A percentile compares a stretch with the other conserved stretches of the same genome.
Evolutionary conservation across 2,329 filamentous ascomycete species (phyloP).

Genomic region (Pseudogymnoascus sp.): DNA sequence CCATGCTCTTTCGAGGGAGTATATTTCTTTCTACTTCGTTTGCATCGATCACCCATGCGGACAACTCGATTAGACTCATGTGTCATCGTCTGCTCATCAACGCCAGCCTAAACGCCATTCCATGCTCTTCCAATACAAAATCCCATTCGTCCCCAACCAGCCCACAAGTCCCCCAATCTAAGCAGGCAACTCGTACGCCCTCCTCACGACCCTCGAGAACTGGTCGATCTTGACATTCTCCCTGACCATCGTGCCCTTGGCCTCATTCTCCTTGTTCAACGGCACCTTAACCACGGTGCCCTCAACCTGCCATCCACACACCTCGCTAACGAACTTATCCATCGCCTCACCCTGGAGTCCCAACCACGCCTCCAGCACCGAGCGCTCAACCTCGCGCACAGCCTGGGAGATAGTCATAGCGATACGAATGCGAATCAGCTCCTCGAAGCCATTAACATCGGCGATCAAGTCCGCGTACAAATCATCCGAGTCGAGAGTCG

Average conservation of each 20-base stretch:
- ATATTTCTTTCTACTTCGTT: conserved; percentile 8
- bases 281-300: conserved; percentile 65
- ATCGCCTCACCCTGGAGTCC: conserved; percentile 61
- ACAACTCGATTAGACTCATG: conserved; percentile 5
- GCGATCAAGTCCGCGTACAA: conserved; percentile 92
- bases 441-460: conserved; percentile 92
- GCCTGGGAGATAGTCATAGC: conserved; percentile 77
- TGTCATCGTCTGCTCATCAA: conserved; percentile 3
- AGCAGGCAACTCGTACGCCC: conserved; percentile 77
- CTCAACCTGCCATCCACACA: conserved; percentile 76
- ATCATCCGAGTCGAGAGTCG: conserved; percentile 84
- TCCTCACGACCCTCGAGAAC: conserved; percentile 70
- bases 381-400: conserved; percentile 63
- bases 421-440: conserved; percentile 83
- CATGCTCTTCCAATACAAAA: conserved; percentile 8
- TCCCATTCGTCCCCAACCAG: not conserved
- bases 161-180: conserved; percentile 39
- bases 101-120: conserved; percentile 5
- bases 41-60: conserved; percentile 6
- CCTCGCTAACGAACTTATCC: conserved; percentile 72
- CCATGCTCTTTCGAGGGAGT: conserved; percentile 6
- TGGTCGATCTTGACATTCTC: conserved; percentile 92
- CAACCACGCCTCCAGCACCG: conserved; percentile 67
- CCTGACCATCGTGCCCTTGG: conserved; percentile 86
- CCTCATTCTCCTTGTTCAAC: conserved; percentile 94